A percentile compares a stretch with the other conserved stretches of the same genome.
Conservation (phyloP, 352 stramenopile genomes). For the Globisporangium apiculatum region DNA sequence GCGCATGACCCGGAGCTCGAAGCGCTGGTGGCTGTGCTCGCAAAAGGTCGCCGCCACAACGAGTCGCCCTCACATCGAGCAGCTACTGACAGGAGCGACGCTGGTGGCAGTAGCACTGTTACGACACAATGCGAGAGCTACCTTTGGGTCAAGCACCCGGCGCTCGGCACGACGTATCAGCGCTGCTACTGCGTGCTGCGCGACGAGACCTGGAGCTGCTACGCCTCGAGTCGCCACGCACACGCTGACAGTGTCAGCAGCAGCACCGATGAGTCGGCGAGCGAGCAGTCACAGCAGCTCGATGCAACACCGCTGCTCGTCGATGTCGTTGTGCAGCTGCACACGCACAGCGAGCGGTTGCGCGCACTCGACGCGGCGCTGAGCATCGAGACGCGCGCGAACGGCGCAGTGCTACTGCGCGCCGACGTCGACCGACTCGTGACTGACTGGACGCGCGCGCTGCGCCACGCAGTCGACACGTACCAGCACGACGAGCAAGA, state of each 20-base stretch:
- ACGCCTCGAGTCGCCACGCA: slow-evolving; percentile 16
- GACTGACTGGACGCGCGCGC: slow-evolving; percentile 23
- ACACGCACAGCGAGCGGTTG: slow-evolving; percentile 21
- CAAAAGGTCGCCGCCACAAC: background rate
- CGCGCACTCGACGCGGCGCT: slow-evolving; percentile 22
- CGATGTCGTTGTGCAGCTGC: slow-evolving; percentile 24
- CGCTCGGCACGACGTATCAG: slow-evolving; percentile 20
- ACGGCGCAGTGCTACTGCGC: slow-evolving; percentile 29
- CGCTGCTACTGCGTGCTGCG: slow-evolving; percentile 32
- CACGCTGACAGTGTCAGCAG: slow-evolving; percentile 8
- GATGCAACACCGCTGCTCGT: slow-evolving; percentile 13
- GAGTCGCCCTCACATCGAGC: background rate
- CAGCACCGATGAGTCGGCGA: background rate
- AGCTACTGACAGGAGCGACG: background rate
- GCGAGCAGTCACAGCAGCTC: background rate
- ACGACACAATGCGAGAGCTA: slow-evolving; percentile 24
- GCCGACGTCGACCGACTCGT: slow-evolving; percentile 23
- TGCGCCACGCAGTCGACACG: slow-evolving; percentile 17
- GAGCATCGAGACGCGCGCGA: slow-evolving; percentile 28
- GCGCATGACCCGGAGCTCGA: slow-evolving; percentile 25
- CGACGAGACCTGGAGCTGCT: slow-evolving; percentile 25
- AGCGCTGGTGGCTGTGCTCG: slow-evolving; percentile 13
- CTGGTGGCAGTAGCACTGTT: background rate
- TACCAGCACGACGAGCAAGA: slow-evolving; percentile 8
- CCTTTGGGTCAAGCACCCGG: slow-evolving; percentile 32